Percentiles rank a stretch among this genome's conserved stretches.
These are phyloP conservation scores for Dendrostoma leiphaemia DNA, from an alignment of 2,329 filamentous ascomycete genomes.

Conservation along the genomic window DNA sequence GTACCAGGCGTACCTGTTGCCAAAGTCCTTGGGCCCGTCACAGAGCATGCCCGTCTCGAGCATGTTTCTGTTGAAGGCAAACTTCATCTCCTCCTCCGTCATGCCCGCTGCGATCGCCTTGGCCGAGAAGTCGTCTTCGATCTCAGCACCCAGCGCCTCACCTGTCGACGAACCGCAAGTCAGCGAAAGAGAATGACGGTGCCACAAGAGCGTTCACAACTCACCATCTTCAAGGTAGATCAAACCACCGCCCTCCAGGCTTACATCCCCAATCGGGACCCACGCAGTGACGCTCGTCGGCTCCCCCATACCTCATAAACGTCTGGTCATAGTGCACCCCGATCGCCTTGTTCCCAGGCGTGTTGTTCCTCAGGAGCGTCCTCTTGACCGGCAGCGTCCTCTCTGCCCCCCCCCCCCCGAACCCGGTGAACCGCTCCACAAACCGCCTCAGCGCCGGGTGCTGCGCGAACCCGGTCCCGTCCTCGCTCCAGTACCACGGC, in stretches of 20 bases:
- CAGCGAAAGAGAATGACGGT: no score
- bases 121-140: constrained; percentile 47
- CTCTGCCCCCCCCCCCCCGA: constrained; percentile 35
- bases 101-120: constrained; percentile 48
- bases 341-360: constrained; percentile 54
- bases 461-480: constrained; percentile 38
- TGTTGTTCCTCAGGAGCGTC: constrained; percentile 55
- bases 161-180: background rate
- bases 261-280: constrained; percentile 55
- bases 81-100: constrained; percentile 47
- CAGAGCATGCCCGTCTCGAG: constrained; percentile 52
- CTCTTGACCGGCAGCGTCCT: constrained; percentile 44
- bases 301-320: constrained; percentile 53
- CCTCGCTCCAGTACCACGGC: constrained; percentile 51
- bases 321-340: constrained; percentile 62
- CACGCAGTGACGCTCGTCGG: constrained; percentile 55
- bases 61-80: constrained; percentile 59
- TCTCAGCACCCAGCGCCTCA: constrained; percentile 40
- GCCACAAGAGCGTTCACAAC: background rate
- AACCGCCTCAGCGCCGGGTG: constrained; percentile 49
- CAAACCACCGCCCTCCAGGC: constrained; percentile 53
- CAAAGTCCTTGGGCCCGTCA: constrained; percentile 42
- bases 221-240: constrained; percentile 55
- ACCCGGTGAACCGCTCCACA: constrained; percentile 44
- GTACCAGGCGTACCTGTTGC: constrained; percentile 19